Evolutionary conservation across 2,329 filamentous ascomycete species (phyloP), one percentile per base, ranked within the genome.

Genomic region (Chrysoporthe puriensis): DNA sequence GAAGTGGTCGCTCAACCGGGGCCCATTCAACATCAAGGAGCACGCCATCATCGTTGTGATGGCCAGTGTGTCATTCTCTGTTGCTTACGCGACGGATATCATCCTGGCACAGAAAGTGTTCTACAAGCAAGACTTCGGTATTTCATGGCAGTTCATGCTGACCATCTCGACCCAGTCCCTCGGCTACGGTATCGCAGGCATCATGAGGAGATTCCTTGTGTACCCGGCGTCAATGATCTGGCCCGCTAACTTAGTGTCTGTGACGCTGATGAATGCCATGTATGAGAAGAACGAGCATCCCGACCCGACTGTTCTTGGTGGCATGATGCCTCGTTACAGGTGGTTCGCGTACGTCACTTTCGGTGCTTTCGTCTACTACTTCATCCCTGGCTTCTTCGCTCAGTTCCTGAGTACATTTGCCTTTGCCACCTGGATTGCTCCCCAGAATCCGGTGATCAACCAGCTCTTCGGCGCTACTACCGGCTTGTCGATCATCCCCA

Each of bases 211-310:
- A 70, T 90, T 89, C 73, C 76, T 91, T 18, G 84, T 88, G 13
- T 88, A 88, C 71, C 87, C 87, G 3, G 88, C 89, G 0, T 86
- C 90, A 11, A 91, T 93, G 88, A 91, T 93, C 68, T 93, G 90
- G 90, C 91, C 91, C 0, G 83, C 82, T 1, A 90, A 87, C 62
- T 80, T 93, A 34, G 89, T 90, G 63, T 85, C 86, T 5, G 86
- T 90, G 8, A 86, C 89, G 0, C 78, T 93, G 46, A 90, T 93
- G 81, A 89, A 90, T 72, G 89, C 90, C 69, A 89, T 94, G 81
- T 91, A 94, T 74, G 90, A 93, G 70, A 78, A 78, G 36, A 83
- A 84, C 46, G 80, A 85, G 18, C 73, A 78, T 16, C 79, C 78
- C 1, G 85, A 86, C 75, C 86, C 77, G 50, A 84, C 76, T 2